phyloP scores from a whole-genome alignment of 768 basidiomycete genomes.

The Leccinellum albellum region DNA sequence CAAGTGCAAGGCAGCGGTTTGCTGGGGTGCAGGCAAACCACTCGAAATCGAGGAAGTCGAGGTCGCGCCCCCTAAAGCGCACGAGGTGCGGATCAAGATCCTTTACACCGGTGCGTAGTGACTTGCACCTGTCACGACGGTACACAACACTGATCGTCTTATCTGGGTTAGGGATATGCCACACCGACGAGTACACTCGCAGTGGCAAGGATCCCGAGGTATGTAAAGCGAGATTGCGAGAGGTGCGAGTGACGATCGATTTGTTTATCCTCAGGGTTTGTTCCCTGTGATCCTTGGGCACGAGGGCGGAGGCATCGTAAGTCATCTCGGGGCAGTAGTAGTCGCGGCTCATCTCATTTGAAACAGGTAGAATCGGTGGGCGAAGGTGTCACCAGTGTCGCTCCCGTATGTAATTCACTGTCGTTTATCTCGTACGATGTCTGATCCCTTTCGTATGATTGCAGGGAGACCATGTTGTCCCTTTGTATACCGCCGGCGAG shows the following conservation, averaged over 20 bases:
- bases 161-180: conserved; percentile 71
- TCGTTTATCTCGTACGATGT: background rate
- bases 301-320: conserved; percentile 87
- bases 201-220: conserved; percentile 96
- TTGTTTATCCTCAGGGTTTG: conserved; percentile 50
- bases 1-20: conserved; percentile 90
- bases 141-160: conserved; percentile 2
- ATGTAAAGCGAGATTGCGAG: conserved; percentile 13
- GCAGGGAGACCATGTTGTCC: conserved; percentile 94
- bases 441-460: background rate
- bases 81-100: conserved; percentile 93
- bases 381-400: conserved; percentile 83
- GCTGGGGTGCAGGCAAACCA: conserved; percentile 88
- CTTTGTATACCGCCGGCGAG: conserved; percentile 90
- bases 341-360: background rate
- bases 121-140: background rate
- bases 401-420: conserved; percentile 38
- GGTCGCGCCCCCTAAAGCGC: conserved; percentile 83
- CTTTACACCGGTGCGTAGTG: conserved; percentile 72
- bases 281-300: conserved; percentile 95
- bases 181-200: conserved; percentile 96
- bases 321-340: conserved; percentile 28
- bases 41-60: conserved; percentile 89
- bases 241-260: background rate
- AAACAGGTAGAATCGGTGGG: conserved; percentile 93